Evolutionary conservation across 2,329 filamentous ascomycete genomes (phyloP).

Genomic region (Ophiostoma perfectum): DNA sequence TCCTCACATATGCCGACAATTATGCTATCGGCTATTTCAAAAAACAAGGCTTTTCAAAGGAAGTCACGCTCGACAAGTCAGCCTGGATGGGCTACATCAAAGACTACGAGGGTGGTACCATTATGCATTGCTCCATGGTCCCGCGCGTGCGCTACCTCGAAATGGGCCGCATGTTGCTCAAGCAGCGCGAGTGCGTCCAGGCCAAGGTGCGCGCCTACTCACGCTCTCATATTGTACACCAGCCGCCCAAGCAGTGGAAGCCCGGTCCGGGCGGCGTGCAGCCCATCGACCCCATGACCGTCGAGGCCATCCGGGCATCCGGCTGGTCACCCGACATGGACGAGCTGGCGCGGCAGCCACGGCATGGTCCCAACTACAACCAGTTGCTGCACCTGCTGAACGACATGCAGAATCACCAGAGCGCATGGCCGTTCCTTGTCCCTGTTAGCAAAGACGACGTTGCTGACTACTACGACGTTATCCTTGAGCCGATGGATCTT

Average conservation of each 20-base stretch:
- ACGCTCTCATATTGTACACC: constrained; percentile 80
- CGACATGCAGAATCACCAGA: constrained; percentile 88
- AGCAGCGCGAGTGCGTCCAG: constrained; percentile 92
- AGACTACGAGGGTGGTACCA: constrained; percentile 96
- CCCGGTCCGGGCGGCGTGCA: constrained; percentile 51
- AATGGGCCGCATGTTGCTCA: constrained; percentile 84
- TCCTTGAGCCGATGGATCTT: constrained; percentile 95
- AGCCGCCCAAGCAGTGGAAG: constrained; percentile 74
- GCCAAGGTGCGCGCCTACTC: constrained; percentile 92
- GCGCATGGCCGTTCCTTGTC: constrained; percentile 89
- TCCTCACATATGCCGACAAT: constrained; percentile 96
- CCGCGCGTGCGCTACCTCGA: constrained; percentile 93
- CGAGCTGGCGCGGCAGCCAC: constrained; percentile 86
- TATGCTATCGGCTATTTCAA: constrained; percentile 99
- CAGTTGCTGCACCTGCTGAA: constrained; percentile 88
- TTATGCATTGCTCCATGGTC: constrained; percentile 99
- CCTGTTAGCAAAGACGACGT: constrained; percentile 96
- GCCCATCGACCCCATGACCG: constrained; percentile 77
- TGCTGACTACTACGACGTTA: constrained; percentile 97
- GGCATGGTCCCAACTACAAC: constrained; percentile 94
- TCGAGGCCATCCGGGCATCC: constrained; percentile 82
- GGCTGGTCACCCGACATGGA: constrained; percentile 99
- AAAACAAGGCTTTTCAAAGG: constrained; percentile 98
- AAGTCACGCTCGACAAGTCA: constrained; percentile 83
- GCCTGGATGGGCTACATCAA: constrained; percentile 99